Evolutionary conservation across 768 basidiomycete genomes (phyloP).

Genomic region (Panaeolus cyanescens): DNA sequence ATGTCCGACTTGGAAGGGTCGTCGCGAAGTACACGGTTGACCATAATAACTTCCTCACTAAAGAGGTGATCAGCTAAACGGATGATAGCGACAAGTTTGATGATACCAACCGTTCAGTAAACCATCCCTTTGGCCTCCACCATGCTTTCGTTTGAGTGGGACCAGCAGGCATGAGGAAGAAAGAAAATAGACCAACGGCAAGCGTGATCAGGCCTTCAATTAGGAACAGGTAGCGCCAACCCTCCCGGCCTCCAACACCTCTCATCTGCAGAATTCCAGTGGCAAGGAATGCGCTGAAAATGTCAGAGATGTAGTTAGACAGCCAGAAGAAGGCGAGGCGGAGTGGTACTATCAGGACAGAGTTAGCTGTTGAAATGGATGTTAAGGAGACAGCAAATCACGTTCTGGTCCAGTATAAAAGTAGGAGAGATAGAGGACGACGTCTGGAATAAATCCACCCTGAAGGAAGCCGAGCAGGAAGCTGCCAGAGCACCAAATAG

Average conservation of each 20-base stretch:
- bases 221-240: constrained; percentile 63
- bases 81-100: not conserved
- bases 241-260: constrained; percentile 52
- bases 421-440: constrained; percentile 66
- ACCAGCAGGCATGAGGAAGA: constrained; percentile 60
- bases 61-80: not conserved
- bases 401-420: constrained; percentile 62
- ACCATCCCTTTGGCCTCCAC: constrained; percentile 67
- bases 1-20: constrained; percentile 69
- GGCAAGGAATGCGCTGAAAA: constrained; percentile 64
- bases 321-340: constrained; percentile 75
- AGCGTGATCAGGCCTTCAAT: constrained; percentile 55
- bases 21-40: constrained; percentile 63
- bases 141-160: constrained; percentile 66
- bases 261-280: constrained; percentile 60
- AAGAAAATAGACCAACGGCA: constrained; percentile 50
- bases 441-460: constrained; percentile 67
- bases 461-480: constrained; percentile 60
- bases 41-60: constrained; percentile 66
- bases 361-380: not conserved
- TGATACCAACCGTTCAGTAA: constrained; percentile 49
- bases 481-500: constrained; percentile 25
- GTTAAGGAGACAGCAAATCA: constrained; percentile 26
- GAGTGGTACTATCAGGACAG: constrained; percentile 47
- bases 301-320: constrained; percentile 54